phyloP scores from a whole-genome alignment of 2,329 filamentous ascomycete species.

The Aspergillus udagawae region DNA sequence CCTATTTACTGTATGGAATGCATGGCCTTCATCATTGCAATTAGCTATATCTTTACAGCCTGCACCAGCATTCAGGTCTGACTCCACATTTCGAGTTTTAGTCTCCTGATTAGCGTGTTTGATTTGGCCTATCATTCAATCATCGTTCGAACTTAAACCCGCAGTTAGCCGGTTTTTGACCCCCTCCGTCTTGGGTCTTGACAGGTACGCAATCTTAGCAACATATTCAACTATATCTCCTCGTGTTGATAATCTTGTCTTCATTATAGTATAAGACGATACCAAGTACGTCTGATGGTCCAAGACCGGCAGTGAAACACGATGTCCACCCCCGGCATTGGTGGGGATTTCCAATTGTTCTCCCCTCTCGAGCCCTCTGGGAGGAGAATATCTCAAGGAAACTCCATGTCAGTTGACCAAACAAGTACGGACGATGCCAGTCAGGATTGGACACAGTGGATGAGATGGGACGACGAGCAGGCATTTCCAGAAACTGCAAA shows the following conservation, averaged over 20 bases:
- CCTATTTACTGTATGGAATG: neutral
- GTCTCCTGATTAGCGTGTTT: conserved; percentile 11
- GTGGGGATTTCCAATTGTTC: conserved; percentile 33
- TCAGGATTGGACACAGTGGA: conserved; percentile 45
- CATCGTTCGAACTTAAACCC: conserved; percentile 9
- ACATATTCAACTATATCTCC: neutral
- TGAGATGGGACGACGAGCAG: conserved; percentile 41
- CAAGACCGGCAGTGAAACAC: conserved; percentile 12
- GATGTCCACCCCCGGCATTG: conserved; percentile 24
- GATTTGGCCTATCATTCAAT: conserved; percentile 13
- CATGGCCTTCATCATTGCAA: neutral
- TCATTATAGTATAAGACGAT: neutral
- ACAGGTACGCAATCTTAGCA: conserved; percentile 7
- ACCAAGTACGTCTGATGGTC: conserved; percentile 12
- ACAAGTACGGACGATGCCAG: conserved; percentile 23
- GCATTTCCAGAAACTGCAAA: conserved; percentile 26
- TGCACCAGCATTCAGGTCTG: conserved; percentile 1
- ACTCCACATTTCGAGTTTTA: conserved; percentile 13
- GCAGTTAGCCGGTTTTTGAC: conserved; percentile 6
- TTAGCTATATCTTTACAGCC: neutral
- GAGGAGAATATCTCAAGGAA: conserved; percentile 16
- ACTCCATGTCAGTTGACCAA: conserved; percentile 16
- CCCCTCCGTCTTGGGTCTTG: neutral
- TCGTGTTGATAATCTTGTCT: neutral
- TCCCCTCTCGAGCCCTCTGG: conserved; percentile 20